phyloP scores from a whole-genome alignment of 441 rosid species.

The Erodium chrysanthum region DNA sequence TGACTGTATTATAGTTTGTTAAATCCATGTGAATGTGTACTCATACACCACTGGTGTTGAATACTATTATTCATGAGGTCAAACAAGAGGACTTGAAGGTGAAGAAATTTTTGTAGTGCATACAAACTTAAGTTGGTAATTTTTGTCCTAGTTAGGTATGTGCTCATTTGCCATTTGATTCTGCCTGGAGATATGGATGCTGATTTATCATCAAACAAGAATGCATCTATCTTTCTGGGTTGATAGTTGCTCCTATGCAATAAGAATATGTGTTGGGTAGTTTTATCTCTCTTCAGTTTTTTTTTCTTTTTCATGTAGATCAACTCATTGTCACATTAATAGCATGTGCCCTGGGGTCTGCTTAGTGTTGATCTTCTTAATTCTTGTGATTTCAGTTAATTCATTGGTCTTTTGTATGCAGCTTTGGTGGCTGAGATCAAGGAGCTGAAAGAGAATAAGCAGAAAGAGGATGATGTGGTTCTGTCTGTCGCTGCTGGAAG shows the following conservation, averaged over 20 bases:
- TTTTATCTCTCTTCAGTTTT: not conserved
- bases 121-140: too few relatives aligned
- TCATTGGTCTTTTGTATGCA: constrained; percentile 29
- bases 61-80: not conserved
- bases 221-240: not conserved
- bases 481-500: constrained; percentile 84
- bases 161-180: too few relatives aligned
- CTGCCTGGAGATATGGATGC: too few relatives aligned
- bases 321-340: not conserved
- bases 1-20: constrained; percentile 3
- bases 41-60: not conserved
- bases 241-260: not conserved
- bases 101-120: not conserved
- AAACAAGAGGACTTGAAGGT: not conserved
- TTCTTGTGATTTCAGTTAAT: not conserved
- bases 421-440: constrained; percentile 81
- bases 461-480: constrained; percentile 66
- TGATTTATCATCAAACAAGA: too few relatives aligned
- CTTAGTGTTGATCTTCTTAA: not conserved
- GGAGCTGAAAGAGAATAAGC: constrained; percentile 72
- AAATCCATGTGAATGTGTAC: not conserved
- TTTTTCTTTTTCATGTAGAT: not conserved
- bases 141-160: too few relatives aligned
- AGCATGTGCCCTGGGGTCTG: not conserved
- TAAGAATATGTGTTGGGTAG: not conserved